Evolutionary conservation across 2,329 filamentous ascomycete species (phyloP), one percentile per base, ranked within the genome.

Genomic region (Ophiosphaerella herpotricha): DNA sequence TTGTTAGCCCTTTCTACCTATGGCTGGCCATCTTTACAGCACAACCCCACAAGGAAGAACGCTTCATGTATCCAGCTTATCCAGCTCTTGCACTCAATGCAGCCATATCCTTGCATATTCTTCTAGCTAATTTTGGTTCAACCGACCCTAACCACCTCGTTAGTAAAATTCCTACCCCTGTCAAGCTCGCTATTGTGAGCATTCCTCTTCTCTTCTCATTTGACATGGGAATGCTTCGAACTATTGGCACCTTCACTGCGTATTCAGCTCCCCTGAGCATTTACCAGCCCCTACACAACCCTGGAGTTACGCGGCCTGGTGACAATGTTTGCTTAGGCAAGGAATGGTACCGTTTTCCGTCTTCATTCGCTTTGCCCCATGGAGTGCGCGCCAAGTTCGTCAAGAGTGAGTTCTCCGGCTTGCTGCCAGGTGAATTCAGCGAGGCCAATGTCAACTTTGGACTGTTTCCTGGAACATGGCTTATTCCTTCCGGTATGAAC

Each of bases 51-150:
- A 99, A 99, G 68, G 94, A 99, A 72, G 94, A 99, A 75, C 83
- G 94, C 6, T 99, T 99, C 78, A 97, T 99, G 92, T 99, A 96
- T 66, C 94, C 94, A 0, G 89, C 85, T 2, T 99, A 99, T 66
- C 94, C 94, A 1, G 91, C 93, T 56, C 80, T 99, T 33, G 88
- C 89, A 0, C 80, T 99, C 32, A 97, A 96, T 65, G 92, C 92
- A 2, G 89, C 93, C 7, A 82, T 97, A 45, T 84, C 90, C 4
- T 77, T 95, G 32, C 91, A 97, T 71, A 88, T 95, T 50, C 67
- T 95, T 1, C 80, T 97, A 13, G 80, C 85, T 11, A 86, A 87
- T 33, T 75, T 96, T 40, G 91, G 92, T 14, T 86, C 85, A 18
- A 82, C 82, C 1, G 82, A 90, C 52, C 85, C 87, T 0, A 85